Evolutionary conservation across 441 rosid species (phyloP).

Genomic region (Rhodomyrtus psidioides): DNA sequence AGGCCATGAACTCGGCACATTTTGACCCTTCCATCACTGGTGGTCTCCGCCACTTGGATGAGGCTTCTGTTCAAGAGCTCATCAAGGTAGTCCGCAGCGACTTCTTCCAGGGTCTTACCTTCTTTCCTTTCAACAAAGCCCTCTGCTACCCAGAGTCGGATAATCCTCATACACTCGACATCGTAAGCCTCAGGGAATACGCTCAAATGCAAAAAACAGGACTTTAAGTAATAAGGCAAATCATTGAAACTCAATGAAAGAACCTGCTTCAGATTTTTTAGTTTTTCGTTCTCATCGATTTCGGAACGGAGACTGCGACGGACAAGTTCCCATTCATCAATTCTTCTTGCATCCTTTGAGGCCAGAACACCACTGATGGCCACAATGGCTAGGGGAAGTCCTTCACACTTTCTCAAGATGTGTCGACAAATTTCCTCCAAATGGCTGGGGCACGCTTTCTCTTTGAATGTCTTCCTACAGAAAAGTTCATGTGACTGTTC

Average conservation of each 20-base stretch:
- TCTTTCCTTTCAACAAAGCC: conserved; percentile 11
- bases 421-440: conserved; percentile 1
- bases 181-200: conserved; percentile 1
- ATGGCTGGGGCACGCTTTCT: background rate
- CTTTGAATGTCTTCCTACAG: background rate
- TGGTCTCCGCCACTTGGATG: conserved; percentile 1
- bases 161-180: background rate
- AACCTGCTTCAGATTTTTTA: background rate
- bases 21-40: background rate
- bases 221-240: conserved; percentile 4
- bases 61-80: conserved; percentile 7
- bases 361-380: conserved; percentile 10
- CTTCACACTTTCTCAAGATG: conserved; percentile 8
- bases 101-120: conserved; percentile 6
- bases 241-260: conserved; percentile 1
- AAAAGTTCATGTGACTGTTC: conserved; percentile 15
- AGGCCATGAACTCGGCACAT: background rate
- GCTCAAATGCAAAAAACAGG: background rate
- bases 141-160: conserved; percentile 5
- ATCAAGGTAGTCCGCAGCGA: conserved; percentile 1
- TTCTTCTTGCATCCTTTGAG: background rate
- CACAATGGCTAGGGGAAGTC: conserved; percentile 12
- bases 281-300: background rate
- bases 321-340: background rate
- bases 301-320: background rate